phyloP scores from a whole-genome alignment of 306 rosid genomes.

The Begonia fuchsioides region DNA sequence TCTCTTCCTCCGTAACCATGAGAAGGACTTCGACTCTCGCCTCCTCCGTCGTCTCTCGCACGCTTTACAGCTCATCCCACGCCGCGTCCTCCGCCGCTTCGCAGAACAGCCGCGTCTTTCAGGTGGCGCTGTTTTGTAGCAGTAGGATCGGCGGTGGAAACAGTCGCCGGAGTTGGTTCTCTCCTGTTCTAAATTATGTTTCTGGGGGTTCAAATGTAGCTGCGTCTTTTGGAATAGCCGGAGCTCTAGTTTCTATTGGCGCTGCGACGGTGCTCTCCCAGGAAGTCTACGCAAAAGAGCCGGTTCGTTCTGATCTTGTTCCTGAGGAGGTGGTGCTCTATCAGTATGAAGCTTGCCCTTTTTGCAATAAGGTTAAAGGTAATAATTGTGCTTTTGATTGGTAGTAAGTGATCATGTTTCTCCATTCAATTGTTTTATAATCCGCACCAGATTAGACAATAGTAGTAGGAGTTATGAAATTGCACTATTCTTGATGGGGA shows the following conservation, averaged over 20 bases:
- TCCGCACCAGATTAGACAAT: too few species aligned
- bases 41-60: constrained; percentile 29
- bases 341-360: constrained; percentile 92
- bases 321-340: constrained; percentile 74
- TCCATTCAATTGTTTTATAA: not conserved
- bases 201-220: constrained; percentile 10
- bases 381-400: not conserved
- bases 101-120: constrained; percentile 30
- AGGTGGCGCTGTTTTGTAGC: constrained; percentile 30
- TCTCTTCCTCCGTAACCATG: constrained; percentile 21
- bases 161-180: constrained; percentile 25
- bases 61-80: constrained; percentile 36
- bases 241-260: constrained; percentile 26
- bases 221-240: constrained; percentile 37
- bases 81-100: constrained; percentile 10
- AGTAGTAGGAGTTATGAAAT: too few species aligned
- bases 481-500: too few species aligned
- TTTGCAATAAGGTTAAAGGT: constrained; percentile 94
- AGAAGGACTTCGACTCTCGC: constrained; percentile 42
- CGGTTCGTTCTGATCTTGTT: constrained; percentile 33
- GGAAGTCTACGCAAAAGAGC: constrained; percentile 75
- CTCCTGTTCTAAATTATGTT: constrained; percentile 18
- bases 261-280: constrained; percentile 21
- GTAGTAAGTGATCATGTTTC: not conserved
- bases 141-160: constrained; percentile 12